Percentiles rank a stretch among this genome's conserved stretches.
phyloP scores from a whole-genome alignment of 164 flowering plant species.

The Akebia trifoliata region DNA sequence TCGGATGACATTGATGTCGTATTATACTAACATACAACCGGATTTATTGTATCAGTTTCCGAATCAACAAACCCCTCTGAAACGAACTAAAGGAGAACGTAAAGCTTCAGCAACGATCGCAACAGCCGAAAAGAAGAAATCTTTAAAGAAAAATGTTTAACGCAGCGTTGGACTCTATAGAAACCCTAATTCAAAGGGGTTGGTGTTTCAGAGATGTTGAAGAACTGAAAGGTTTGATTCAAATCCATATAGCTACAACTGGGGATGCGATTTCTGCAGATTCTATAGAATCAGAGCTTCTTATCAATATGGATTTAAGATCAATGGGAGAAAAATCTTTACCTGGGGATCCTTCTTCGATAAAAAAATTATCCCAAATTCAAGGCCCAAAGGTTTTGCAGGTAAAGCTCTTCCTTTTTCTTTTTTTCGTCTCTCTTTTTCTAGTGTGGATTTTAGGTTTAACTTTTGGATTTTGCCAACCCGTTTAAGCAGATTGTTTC shows the following conservation, averaged over 20 bases:
- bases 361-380: slow-evolving; percentile 46
- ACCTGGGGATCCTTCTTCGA: slow-evolving; percentile 49
- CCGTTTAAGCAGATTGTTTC: slow-evolving; percentile 47
- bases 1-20: too few relatives aligned
- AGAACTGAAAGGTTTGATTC: slow-evolving; percentile 31
- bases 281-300: slow-evolving; percentile 58
- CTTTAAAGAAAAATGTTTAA: slow-evolving; percentile 13
- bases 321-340: slow-evolving; percentile 66
- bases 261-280: slow-evolving; percentile 24
- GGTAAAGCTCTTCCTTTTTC: slow-evolving; percentile 23
- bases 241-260: slow-evolving; percentile 23
- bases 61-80: too few relatives aligned
- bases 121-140: too few relatives aligned
- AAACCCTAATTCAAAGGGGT: slow-evolving; percentile 53
- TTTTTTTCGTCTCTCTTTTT: not conserved
- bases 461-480: not conserved
- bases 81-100: too few relatives aligned
- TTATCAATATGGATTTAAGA: slow-evolving; percentile 57
- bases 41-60: too few relatives aligned
- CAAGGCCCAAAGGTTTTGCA: slow-evolving; percentile 80
- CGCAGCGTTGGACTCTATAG: slow-evolving; percentile 19
- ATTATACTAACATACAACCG: too few relatives aligned
- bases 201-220: slow-evolving; percentile 55
- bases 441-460: too few relatives aligned
- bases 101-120: too few relatives aligned